Evolutionary conservation across 176 grass and related monocot genomes (phyloP), one percentile per base, ranked within the genome.

Genomic region (Rhynchospora breviuscula): DNA sequence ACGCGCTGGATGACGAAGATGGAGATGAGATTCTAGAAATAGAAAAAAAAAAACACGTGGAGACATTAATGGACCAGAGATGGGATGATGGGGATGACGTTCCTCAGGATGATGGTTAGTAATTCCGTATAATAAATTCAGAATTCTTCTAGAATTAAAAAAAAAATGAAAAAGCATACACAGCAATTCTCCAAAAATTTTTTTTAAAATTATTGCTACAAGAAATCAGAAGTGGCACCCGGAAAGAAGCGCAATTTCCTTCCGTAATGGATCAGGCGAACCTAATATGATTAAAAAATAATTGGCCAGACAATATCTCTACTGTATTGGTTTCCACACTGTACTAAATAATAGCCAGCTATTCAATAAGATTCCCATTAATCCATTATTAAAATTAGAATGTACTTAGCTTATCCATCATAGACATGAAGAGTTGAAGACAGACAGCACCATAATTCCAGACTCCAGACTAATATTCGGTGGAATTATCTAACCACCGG

Each of bases 351-450:
- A 19, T 22, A 8, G 47, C 46, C 21, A 73, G 69, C 69, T 73
- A 48, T 19, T 51, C 66, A 67, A 46, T 75, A 22, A 74, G 70
- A 52, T 70, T 70, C 64, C 35, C 18, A 73, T 52, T 75, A 26
- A 56, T 77, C 49, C 56, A 29, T n/a, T n/a, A 29, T 29, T 29
- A 29, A 1, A 77, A 77, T 77, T 23, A 76, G 22, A 19, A 19
- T 26, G 52, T 75, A 75, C 10, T 51, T 75, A 7, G n/a, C 21
- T 76, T 21, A 15, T 76, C 22, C 21, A 26, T 23, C 45, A 74
- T 46, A 25, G 70, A 74, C 70, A 74, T 74, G 70, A 73, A 25
- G 70, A 74, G 45, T 51, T 74, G 70, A 73, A 29, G 26, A 29
- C 26, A 73, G 69, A 73, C 22, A 75, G 22, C 71, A 53, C 51